These are phyloP conservation scores for Boletus fagicola DNA, from an alignment of 768 basidiomycete species.

Conservation along the genomic window DNA sequence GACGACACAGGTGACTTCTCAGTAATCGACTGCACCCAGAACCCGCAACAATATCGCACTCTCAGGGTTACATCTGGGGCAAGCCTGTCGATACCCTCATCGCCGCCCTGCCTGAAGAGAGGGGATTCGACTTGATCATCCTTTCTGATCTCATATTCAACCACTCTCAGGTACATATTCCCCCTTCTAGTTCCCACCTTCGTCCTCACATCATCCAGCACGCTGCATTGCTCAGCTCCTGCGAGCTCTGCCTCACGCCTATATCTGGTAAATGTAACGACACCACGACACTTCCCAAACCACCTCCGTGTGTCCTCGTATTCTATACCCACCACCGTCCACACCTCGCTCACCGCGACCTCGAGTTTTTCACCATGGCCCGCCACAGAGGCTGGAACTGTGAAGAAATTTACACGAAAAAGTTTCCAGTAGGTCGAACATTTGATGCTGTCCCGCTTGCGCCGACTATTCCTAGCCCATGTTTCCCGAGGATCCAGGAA, in stretches of 20 bases:
- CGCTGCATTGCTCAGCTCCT: slow-evolving; percentile 73
- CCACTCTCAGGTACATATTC: slow-evolving; percentile 71
- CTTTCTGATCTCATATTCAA: slow-evolving; percentile 94
- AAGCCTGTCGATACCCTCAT: slow-evolving; percentile 41
- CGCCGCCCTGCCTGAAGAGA: slow-evolving; percentile 19
- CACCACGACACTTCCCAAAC: slow-evolving; percentile 1
- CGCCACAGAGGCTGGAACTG: slow-evolving; percentile 65
- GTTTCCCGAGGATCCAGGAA: slow-evolving; percentile 87
- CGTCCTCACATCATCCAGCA: slow-evolving; percentile 50
- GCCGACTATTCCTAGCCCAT: slow-evolving; percentile 55
- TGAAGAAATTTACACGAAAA: slow-evolving; percentile 62
- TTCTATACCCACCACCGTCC: slow-evolving; percentile 92
- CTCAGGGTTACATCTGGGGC: slow-evolving; percentile 85
- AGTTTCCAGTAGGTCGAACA: slow-evolving; percentile 52
- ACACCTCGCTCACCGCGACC: slow-evolving; percentile 75
- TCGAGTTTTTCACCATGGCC: slow-evolving; percentile 77
- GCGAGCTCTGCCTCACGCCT: slow-evolving; percentile 44
- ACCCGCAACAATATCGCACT: not conserved
- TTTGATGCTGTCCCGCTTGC: not conserved
- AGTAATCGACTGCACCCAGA: slow-evolving; percentile 29
- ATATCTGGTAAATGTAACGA: slow-evolving; percentile 19
- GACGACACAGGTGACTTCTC: slow-evolving; percentile 36
- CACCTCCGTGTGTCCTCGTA: slow-evolving; percentile 56
- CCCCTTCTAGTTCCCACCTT: not conserved
- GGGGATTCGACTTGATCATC: slow-evolving; percentile 74